phyloP scores from a whole-genome alignment of 73 alveolate species.

The Uronychia setigera region DNA sequence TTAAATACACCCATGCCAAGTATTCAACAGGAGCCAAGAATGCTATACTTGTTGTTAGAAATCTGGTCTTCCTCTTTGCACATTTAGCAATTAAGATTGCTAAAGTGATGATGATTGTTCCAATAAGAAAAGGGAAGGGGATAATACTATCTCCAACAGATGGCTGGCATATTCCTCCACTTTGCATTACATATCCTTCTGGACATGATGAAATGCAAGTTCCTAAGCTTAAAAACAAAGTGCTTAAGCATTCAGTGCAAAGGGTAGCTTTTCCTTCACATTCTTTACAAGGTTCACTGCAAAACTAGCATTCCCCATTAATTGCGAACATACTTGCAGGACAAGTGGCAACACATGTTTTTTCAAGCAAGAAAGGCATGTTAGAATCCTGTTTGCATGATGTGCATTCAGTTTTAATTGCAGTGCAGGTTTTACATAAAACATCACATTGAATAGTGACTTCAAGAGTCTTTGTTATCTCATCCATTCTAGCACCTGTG shows the following conservation, averaged over 20 bases:
- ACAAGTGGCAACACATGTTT: neutral
- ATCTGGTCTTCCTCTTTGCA: constrained; percentile 1
- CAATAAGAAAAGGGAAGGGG: constrained; percentile 13
- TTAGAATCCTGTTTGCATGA: neutral
- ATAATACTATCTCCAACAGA: neutral
- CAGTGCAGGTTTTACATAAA: neutral
- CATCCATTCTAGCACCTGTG: neutral
- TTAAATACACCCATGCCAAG: neutral
- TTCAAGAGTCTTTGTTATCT: neutral
- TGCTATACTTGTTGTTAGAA: constrained; percentile 5
- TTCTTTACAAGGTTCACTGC: neutral
- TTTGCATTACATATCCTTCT: neutral
- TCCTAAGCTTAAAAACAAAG: neutral
- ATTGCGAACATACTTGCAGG: neutral
- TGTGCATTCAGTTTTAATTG: neutral
- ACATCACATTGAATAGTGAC: neutral
- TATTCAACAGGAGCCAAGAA: constrained; percentile 1
- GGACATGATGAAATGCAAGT: neutral
- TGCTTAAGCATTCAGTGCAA: neutral
- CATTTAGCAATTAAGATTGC: constrained; percentile 12
- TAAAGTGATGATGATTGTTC: neutral
- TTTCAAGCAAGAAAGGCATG: neutral
- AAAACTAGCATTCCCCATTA: neutral
- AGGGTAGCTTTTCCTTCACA: neutral
- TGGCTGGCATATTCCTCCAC: neutral